Evolutionary conservation across 192 early-diverging fungal genomes (phyloP).

Genomic region (Phlyctochytrium arcticum): DNA sequence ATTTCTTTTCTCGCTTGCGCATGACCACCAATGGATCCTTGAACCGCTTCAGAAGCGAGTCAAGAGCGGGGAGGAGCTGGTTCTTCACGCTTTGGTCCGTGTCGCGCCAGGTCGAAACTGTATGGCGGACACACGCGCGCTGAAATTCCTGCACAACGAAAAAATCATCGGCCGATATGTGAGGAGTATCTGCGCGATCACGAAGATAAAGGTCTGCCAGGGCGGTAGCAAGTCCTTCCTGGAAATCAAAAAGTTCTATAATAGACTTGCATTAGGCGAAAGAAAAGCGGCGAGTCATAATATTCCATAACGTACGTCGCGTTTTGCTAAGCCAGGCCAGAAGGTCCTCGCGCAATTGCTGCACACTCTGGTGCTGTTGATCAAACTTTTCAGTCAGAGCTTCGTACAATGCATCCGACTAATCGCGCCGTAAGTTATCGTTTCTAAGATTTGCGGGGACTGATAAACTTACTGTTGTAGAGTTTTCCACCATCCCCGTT

Average conservation of each 20-base stretch:
- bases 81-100: constrained; percentile 10
- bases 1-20: constrained; percentile 66
- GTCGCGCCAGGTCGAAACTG: constrained; percentile 13
- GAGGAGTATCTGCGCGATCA: not conserved
- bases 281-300: not conserved
- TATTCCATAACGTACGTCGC: constrained; percentile 14
- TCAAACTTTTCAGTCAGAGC: constrained; percentile 53
- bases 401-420: constrained; percentile 57
- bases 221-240: constrained; percentile 45
- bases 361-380: constrained; percentile 44
- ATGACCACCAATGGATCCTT: constrained; percentile 66
- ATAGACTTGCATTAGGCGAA: not conserved
- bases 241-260: constrained; percentile 50
- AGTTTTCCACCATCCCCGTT: constrained; percentile 48
- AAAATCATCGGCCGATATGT: not conserved
- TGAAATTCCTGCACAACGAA: constrained; percentile 15
- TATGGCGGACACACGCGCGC: constrained; percentile 9
- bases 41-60: constrained; percentile 32
- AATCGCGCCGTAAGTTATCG: not conserved
- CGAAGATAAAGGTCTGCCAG: constrained; percentile 57
- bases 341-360: constrained; percentile 36
- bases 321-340: constrained; percentile 18
- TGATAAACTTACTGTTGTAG: not conserved
- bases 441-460: not conserved
- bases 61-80: constrained; percentile 28